phyloP scores from a whole-genome alignment of 2,329 filamentous ascomycete genomes.

The Pyrenochaeta sp. region DNA sequence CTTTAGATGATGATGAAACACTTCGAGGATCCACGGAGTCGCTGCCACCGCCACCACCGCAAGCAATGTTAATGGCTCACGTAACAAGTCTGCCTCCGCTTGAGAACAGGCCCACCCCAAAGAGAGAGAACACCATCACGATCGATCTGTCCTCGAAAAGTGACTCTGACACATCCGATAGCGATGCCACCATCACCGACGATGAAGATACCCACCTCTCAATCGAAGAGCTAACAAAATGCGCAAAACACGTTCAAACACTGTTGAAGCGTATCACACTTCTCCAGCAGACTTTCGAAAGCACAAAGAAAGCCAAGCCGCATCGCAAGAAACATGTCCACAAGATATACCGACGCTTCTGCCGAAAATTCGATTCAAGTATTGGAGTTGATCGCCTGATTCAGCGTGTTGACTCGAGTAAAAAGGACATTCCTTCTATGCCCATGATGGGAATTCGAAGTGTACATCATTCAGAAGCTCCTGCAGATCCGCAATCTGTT shows the following conservation, averaged over 20 bases:
- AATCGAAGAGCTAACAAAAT: conserved; percentile 27
- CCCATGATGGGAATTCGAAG: no score
- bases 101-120: not conserved
- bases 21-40: conserved; percentile 14
- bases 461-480: not conserved
- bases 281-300: conserved; percentile 23
- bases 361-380: conserved; percentile 27
- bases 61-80: conserved; percentile 16
- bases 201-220: conserved; percentile 28
- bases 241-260: conserved; percentile 29
- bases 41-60: conserved; percentile 21
- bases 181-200: conserved; percentile 24
- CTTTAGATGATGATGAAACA: conserved; percentile 23
- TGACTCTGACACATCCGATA: conserved; percentile 26
- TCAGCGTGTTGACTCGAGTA: no score
- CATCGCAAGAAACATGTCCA: conserved; percentile 20
- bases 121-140: not conserved
- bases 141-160: conserved; percentile 1
- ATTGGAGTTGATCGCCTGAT: no score
- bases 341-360: conserved; percentile 35
- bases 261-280: conserved; percentile 25
- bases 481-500: not conserved
- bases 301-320: not conserved
- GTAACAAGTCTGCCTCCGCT: not conserved
- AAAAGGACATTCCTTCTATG: no score